Base-by-base conservation (phyloP, 1,139 yeast species). In the Kurtzmaniella quercitrusa region DNA sequence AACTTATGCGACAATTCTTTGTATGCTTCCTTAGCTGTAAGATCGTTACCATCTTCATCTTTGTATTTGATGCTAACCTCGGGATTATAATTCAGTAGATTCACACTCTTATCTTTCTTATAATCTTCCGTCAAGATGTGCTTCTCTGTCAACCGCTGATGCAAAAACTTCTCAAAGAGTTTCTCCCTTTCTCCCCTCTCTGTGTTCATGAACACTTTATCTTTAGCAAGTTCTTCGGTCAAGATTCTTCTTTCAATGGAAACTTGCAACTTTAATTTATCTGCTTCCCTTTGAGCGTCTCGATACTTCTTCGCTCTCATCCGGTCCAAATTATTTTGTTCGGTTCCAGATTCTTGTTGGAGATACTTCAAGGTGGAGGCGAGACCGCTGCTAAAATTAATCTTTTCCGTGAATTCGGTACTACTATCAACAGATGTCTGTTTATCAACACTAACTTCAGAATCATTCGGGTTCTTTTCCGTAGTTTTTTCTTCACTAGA, bases 1-100 rank as follows among this genome's bases (percentile, higher is more conserved):
- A 89, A 91, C 52, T 84, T 83, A 52, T 87, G 95, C 1, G 96
- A 88, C 44, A 90, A 60, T 48, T 81, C 80, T 63, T 89, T 91
- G 67, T 82, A 91, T 0, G 98, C 98, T 49, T 85, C 87, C 59
- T 86, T 89, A 2, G 82, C 73, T 39, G 73, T 68, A 42, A 93
- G 63, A 18, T 71, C 72, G 41, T 80, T 72, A 1, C 98, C 98
- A 5, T 68, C 59, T 37, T 82, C 87, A 60, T 91, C 96, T 40
- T 72, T 74, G 60, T 90, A 88, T 34, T 72, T 74, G 8, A 91
- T 58, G 18, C 74, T 68, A 17, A 91, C 77, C 5, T 75, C 69
- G 0, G 96, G 96, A 44, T 79, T 77, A 61, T 86, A 85, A 42
- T 68, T 55, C 19, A 62, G 60, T 38, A 75, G 66, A 19, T 42